Conservation (phyloP, 345 rosid genomes). For the Acer negundo region DNA sequence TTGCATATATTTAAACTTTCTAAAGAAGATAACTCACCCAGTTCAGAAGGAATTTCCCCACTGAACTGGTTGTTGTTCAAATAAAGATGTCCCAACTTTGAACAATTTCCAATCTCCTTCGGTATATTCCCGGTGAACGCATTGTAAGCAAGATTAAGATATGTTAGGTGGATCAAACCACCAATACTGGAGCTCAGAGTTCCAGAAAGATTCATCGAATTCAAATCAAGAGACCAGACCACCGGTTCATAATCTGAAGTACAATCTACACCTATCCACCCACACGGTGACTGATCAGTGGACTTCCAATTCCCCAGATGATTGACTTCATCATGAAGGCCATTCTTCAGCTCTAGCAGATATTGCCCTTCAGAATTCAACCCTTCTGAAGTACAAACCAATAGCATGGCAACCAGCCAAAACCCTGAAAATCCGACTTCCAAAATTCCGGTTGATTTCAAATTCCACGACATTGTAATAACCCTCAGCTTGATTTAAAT, state of each 20-base stretch:
- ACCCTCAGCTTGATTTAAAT: constrained; percentile 16
- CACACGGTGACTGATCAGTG: constrained; percentile 72
- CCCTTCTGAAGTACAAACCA: constrained; percentile 48
- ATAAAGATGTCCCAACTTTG: constrained; percentile 45
- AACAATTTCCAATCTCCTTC: constrained; percentile 70
- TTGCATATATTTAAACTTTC: constrained; percentile 65
- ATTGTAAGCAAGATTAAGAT: constrained; percentile 70
- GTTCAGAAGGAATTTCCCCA: constrained; percentile 63
- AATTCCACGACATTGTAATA: constrained; percentile 26
- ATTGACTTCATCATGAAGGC: constrained; percentile 49
- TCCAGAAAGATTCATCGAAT: constrained; percentile 81
- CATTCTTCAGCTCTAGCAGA: constrained; percentile 63
- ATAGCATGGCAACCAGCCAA: constrained; percentile 36
- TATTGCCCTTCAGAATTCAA: constrained; percentile 70
- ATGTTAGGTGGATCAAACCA: constrained; percentile 52
- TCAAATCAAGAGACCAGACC: constrained; percentile 67
- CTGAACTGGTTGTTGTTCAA: constrained; percentile 70
- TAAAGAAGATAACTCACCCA: constrained; percentile 45
- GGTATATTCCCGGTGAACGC: constrained; percentile 59
- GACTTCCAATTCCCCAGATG: constrained; percentile 66
- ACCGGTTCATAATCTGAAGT: constrained; percentile 40
- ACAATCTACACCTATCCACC: constrained; percentile 85
- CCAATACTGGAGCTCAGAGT: constrained; percentile 68
- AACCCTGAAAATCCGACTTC: constrained; percentile 36
- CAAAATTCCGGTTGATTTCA: constrained; percentile 25